These are phyloP conservation scores for Hanseniaspora meyeri DNA, from an alignment of 805 yeast genomes.

Conservation along the genomic window DNA sequence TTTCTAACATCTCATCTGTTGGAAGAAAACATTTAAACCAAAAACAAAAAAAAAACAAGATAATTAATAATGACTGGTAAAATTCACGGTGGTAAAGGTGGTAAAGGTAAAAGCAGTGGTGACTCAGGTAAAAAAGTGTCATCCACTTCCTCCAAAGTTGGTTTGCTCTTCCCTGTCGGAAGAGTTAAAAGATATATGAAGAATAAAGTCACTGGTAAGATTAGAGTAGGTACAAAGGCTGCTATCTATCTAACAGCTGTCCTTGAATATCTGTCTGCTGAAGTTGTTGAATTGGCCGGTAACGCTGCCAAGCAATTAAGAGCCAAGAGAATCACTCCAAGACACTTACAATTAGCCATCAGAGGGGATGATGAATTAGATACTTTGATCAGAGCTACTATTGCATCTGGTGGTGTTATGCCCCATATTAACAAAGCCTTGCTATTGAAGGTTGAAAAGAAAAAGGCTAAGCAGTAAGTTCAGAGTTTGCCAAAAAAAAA, in stretches of 20 bases:
- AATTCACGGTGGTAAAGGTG: constrained; percentile 94
- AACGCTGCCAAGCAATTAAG: constrained; percentile 94
- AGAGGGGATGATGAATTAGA: constrained; percentile 98
- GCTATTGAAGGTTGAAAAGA: constrained; percentile 62
- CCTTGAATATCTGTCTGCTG: constrained; percentile 90
- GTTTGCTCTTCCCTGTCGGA: constrained; percentile 94
- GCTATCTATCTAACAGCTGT: constrained; percentile 95
- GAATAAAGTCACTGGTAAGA: constrained; percentile 73
- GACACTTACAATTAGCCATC: constrained; percentile 91
- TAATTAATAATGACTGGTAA: constrained; percentile 67
- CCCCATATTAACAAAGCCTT: constrained; percentile 84
- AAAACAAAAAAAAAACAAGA: neutral
- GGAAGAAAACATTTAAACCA: neutral
- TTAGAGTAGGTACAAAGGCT: constrained; percentile 84
- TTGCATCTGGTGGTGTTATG: constrained; percentile 95
- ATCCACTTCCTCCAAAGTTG: constrained; percentile 89
- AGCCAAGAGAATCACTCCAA: constrained; percentile 93
- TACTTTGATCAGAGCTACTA: constrained; percentile 84
- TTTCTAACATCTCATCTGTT: neutral
- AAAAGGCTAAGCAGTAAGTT: constrained; percentile 21
- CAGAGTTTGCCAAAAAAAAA: neutral
- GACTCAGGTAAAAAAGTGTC: constrained; percentile 53
- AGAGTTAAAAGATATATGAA: constrained; percentile 95
- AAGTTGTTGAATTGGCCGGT: constrained; percentile 94
- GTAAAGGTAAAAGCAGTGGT: constrained; percentile 49